phyloP scores from a whole-genome alignment of 352 stramenopile species.

The Pythium myriotylum region DNA sequence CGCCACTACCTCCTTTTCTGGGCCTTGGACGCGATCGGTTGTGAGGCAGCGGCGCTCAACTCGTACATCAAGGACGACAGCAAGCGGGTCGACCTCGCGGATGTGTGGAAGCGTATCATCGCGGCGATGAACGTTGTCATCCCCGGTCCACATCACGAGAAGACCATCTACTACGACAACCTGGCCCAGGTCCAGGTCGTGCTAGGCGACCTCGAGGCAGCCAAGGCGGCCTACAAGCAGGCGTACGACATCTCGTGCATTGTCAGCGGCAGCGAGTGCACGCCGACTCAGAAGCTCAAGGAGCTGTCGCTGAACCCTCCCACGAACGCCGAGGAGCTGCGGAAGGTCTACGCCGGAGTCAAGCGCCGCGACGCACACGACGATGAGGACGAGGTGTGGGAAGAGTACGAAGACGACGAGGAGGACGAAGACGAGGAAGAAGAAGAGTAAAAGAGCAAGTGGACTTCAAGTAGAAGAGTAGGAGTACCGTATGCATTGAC shows the following conservation, averaged over 20 bases:
- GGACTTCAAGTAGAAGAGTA: too few relatives aligned
- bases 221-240: slow-evolving; percentile 51
- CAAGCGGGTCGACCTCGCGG: slow-evolving; percentile 40
- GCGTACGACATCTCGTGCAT: slow-evolving; percentile 64
- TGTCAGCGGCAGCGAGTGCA: slow-evolving; percentile 61
- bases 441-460: slow-evolving; percentile 3
- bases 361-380: slow-evolving; percentile 36
- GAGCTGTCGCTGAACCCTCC: slow-evolving; percentile 68
- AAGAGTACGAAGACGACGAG: slow-evolving; percentile 41
- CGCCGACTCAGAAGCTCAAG: slow-evolving; percentile 63
- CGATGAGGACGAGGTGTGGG: slow-evolving; percentile 32
- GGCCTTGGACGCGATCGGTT: slow-evolving; percentile 71
- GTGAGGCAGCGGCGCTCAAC: slow-evolving; percentile 45
- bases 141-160: slow-evolving; percentile 70
- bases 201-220: slow-evolving; percentile 51
- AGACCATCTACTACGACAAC: slow-evolving; percentile 88
- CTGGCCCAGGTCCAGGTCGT: slow-evolving; percentile 73
- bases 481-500: too few relatives aligned
- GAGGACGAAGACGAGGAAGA: slow-evolving; percentile 38
- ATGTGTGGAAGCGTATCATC: slow-evolving; percentile 73
- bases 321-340: slow-evolving; percentile 57
- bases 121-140: slow-evolving; percentile 71
- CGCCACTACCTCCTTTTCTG: slow-evolving; percentile 81
- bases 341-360: slow-evolving; percentile 49
- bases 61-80: slow-evolving; percentile 39